These are phyloP conservation scores for Dentipellis fragilis DNA, from an alignment of 768 basidiomycete species.

Conservation along the genomic window DNA sequence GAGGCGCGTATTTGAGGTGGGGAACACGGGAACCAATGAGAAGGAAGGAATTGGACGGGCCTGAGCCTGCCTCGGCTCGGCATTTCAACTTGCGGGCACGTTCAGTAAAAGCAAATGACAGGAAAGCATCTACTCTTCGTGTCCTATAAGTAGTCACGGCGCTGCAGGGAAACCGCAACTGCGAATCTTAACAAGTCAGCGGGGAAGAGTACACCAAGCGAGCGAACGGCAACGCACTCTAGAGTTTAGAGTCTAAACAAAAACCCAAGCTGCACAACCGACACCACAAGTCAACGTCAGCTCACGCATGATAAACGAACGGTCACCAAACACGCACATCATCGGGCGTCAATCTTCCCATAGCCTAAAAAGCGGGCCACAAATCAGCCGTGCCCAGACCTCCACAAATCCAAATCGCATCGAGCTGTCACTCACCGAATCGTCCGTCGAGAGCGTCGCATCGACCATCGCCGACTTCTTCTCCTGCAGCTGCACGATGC, in stretches of 20 bases:
- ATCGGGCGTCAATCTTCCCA: constrained; percentile 88
- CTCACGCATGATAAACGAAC: neutral
- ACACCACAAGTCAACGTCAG: constrained; percentile 2
- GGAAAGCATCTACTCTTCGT: too few relatives aligned
- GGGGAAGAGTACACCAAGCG: neutral
- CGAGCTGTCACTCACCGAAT: constrained; percentile 42
- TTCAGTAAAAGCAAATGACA: too few relatives aligned
- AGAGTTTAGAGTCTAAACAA: constrained; percentile 32
- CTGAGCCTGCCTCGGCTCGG: too few relatives aligned
- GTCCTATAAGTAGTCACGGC: too few relatives aligned
- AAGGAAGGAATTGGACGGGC: too few relatives aligned
- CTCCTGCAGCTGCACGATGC: constrained; percentile 94
- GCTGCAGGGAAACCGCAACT: too few relatives aligned
- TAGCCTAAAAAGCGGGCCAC: constrained; percentile 40
- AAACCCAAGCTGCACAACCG: constrained; percentile 27
- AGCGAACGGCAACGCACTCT: neutral
- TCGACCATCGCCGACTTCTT: constrained; percentile 96
- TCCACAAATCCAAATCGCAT: neutral
- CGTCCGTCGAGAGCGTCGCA: constrained; percentile 75
- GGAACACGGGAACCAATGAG: too few relatives aligned
- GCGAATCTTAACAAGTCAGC: too few relatives aligned
- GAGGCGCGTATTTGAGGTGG: too few relatives aligned
- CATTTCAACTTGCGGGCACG: too few relatives aligned
- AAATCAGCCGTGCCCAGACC: constrained; percentile 1
- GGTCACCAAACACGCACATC: constrained; percentile 28